Base-by-base conservation (phyloP, 83 land plant species). In the Thuja plicata region DNA sequence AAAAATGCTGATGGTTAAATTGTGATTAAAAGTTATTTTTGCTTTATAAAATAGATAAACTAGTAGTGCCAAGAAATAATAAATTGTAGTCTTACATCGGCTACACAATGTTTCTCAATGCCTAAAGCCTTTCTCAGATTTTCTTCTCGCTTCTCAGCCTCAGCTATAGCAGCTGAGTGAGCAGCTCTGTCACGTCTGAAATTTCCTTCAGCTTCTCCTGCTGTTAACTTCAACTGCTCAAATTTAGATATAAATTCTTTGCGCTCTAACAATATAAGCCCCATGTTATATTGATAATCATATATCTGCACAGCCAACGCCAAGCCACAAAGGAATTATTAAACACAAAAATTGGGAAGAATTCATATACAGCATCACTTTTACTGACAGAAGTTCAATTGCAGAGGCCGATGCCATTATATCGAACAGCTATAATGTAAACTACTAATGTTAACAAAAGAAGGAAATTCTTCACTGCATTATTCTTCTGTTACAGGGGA, bases 221-320 rank as follows among this genome's bases (percentile, higher is more conserved):
- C 90, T 79, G 92, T 82, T 8, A 80, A 86, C 88, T 97, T 97
- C 40, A 94, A 82, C 87, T 96, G 88, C 73, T 98, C 99, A 70
- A 88, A 91, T 87, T 95, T 95, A 71, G 95, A 87, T 9, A 84
- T 86, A 96, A 91, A 96, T n/a, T 96, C 99, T 87, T 98, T 97
- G 81, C 90, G 94, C 90, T 98, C 99, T 82, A 98, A 66, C 21
- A 98, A 90, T 24, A 98, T 90, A 85, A 98, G 93, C 7, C 99
- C 99, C 99, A 98, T 98, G 13, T 98, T 94, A 91, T 96, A 93
- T 86, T 98, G 99, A 79, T 94, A 96, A 45, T 97, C 99, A 91
- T 95, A 95, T 0, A 97, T 85, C 99, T 98, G 92, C 89, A 89
- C 34, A 52, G 34, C 16, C 85, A 83, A 81, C 37, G 13, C 34